Evolutionary conservation across 352 stramenopile species (phyloP).

Genomic region (Pythium rhizo-oryzae): DNA sequence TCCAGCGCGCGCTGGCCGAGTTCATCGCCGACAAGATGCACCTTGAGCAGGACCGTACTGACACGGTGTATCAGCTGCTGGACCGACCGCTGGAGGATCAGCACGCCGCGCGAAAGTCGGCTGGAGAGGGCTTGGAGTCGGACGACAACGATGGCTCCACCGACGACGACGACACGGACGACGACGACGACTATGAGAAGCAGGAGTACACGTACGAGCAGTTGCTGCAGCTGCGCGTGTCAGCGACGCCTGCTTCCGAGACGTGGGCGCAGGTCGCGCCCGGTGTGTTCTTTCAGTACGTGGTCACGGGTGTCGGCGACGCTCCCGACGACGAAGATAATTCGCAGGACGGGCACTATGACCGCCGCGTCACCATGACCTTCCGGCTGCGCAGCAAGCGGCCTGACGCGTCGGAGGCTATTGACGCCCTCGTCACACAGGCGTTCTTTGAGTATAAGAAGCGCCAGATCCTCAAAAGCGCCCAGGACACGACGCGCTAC

Average conservation of each 20-base stretch:
- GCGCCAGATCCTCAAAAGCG: slow-evolving; percentile 5
- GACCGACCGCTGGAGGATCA: slow-evolving; percentile 34
- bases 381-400: slow-evolving; percentile 20
- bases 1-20: slow-evolving; percentile 57
- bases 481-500: slow-evolving; percentile 16
- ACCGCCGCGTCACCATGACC: slow-evolving; percentile 10
- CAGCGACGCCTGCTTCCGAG: background rate
- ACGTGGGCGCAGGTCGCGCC: slow-evolving; percentile 7
- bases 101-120: too few species aligned
- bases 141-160: slow-evolving; percentile 4
- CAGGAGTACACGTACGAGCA: slow-evolving; percentile 10
- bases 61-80: slow-evolving; percentile 52
- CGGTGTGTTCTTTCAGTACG: slow-evolving; percentile 20
- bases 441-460: slow-evolving; percentile 19
- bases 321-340: slow-evolving; percentile 11
- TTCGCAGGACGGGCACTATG: background rate
- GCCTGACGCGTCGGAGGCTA: slow-evolving; percentile 29
- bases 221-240: slow-evolving; percentile 4
- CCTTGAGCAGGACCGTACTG: slow-evolving; percentile 35
- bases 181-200: background rate
- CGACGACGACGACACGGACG: slow-evolving; percentile 3
- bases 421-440: slow-evolving; percentile 30
- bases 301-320: too few species aligned
- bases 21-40: slow-evolving; percentile 48
- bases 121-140: too few species aligned